A percentile compares a stretch with the other conserved stretches of the same genome.
phyloP scores from a whole-genome alignment of 106 monocot genomes.

The Apostasia ramifera region DNA sequence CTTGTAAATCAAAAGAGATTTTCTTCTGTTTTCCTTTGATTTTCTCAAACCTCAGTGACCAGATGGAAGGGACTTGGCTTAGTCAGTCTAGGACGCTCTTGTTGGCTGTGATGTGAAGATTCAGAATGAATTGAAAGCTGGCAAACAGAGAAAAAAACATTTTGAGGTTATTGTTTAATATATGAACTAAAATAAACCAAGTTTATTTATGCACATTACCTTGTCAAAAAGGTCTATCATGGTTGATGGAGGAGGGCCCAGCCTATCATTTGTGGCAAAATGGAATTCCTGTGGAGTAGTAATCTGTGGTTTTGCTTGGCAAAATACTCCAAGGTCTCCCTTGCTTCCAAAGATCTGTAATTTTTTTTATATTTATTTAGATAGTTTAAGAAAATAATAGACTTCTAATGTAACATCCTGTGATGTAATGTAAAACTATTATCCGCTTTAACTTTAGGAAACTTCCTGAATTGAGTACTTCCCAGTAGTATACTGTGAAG shows the following conservation, averaged over 20 bases:
- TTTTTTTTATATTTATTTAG: neutral
- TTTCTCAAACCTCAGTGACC: constrained; percentile 66
- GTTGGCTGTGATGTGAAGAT: constrained; percentile 20
- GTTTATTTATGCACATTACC: constrained; percentile 24
- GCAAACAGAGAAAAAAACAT: constrained; percentile 8
- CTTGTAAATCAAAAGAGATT: neutral
- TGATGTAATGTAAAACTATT: too few species aligned
- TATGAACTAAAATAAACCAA: neutral
- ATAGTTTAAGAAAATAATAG: neutral
- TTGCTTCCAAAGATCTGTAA: constrained; percentile 81
- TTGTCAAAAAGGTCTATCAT: constrained; percentile 80
- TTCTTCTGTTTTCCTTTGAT: too few species aligned
- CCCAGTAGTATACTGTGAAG: too few species aligned
- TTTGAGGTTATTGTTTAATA: neutral
- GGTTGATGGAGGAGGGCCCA: constrained; percentile 50
- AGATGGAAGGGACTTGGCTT: constrained; percentile 91
- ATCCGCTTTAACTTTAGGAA: too few species aligned
- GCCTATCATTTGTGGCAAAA: constrained; percentile 77
- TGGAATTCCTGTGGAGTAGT: constrained; percentile 92
- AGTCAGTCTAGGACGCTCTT: constrained; percentile 51
- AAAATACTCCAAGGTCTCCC: constrained; percentile 45
- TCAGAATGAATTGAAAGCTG: constrained; percentile 84
- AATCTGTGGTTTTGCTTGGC: constrained; percentile 41
- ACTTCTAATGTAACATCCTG: neutral
- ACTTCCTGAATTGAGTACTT: too few species aligned